These are phyloP conservation scores for Aotearoamyces nothofagi DNA, from an alignment of 2,329 filamentous ascomycete genomes.

Conservation along the genomic window DNA sequence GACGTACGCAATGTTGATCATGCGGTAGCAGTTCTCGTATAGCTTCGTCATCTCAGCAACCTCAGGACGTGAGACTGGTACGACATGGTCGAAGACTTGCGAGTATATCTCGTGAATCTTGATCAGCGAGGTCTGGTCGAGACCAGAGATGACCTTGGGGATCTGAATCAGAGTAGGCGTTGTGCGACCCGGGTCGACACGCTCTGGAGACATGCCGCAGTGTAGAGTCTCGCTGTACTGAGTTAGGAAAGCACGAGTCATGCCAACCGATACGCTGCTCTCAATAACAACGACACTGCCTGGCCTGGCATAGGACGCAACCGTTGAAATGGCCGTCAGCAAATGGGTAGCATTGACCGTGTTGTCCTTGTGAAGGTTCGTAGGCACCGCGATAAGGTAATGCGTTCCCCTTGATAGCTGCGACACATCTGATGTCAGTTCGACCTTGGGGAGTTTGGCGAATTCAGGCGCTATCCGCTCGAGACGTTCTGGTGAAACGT, in stretches of 20 bases:
- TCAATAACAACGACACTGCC: constrained; percentile 35
- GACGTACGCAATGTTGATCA: constrained; percentile 36
- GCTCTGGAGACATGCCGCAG: constrained; percentile 32
- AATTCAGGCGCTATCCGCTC: constrained; percentile 19
- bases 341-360: constrained; percentile 32
- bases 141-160: constrained; percentile 36
- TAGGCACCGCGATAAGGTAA: constrained; percentile 37
- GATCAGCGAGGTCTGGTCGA: constrained; percentile 27
- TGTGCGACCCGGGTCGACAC: constrained; percentile 35
- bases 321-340: constrained; percentile 25
- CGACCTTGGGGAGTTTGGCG: constrained; percentile 15
- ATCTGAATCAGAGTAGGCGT: constrained; percentile 26
- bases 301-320: constrained; percentile 24
- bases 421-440: constrained; percentile 23
- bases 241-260: constrained; percentile 32
- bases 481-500: constrained; percentile 27
- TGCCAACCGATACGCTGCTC: constrained; percentile 36
- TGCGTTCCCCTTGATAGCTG: constrained; percentile 29
- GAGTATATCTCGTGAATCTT: constrained; percentile 29
- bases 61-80: constrained; percentile 34
- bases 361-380: constrained; percentile 29
- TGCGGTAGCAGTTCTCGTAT: constrained; percentile 41
- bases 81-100: constrained; percentile 29
- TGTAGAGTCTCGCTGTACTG: constrained; percentile 26
- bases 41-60: constrained; percentile 43